phyloP scores from a whole-genome alignment of 495 filamentous ascomycete species.

The Aspergillus asperescens region DNA sequence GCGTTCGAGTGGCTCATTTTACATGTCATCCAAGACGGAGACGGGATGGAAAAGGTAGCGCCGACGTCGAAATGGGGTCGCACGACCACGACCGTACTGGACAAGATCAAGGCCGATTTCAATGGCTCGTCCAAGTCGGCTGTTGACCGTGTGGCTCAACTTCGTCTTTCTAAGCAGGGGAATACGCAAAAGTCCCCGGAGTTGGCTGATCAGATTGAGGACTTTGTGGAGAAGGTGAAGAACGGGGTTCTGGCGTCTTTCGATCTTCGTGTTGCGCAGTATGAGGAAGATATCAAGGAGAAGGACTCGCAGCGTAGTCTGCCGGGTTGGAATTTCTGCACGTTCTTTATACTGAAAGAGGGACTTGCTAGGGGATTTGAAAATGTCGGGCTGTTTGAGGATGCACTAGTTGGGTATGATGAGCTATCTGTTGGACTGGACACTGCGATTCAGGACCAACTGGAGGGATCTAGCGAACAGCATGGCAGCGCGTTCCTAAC shows the following conservation, averaged over 20 bases:
- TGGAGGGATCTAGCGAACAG: slow-evolving; percentile 46
- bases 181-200: slow-evolving; percentile 54
- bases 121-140: slow-evolving; percentile 75
- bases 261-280: slow-evolving; percentile 83
- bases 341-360: slow-evolving; percentile 96
- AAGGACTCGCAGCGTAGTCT: slow-evolving; percentile 81
- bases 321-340: slow-evolving; percentile 98
- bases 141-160: slow-evolving; percentile 76
- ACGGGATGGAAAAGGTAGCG: slow-evolving; percentile 65
- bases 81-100: slow-evolving; percentile 72
- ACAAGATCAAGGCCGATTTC: slow-evolving; percentile 89
- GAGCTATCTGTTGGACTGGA: slow-evolving; percentile 84
- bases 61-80: slow-evolving; percentile 75
- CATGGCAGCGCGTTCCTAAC: slow-evolving; percentile 62
- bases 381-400: slow-evolving; percentile 91
- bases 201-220: slow-evolving; percentile 71
- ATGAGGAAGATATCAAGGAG: slow-evolving; percentile 95
- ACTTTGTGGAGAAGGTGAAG: slow-evolving; percentile 83
- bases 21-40: slow-evolving; percentile 67
- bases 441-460: slow-evolving; percentile 70
- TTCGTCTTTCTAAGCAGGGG: slow-evolving; percentile 57
- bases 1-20: slow-evolving; percentile 96
- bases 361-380: slow-evolving; percentile 91
- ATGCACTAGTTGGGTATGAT: slow-evolving; percentile 88
- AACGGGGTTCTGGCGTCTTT: slow-evolving; percentile 82